Evolutionary conservation across 2,329 filamentous ascomycete genomes (phyloP).

Genomic region (Colletotrichum brevisporum): DNA sequence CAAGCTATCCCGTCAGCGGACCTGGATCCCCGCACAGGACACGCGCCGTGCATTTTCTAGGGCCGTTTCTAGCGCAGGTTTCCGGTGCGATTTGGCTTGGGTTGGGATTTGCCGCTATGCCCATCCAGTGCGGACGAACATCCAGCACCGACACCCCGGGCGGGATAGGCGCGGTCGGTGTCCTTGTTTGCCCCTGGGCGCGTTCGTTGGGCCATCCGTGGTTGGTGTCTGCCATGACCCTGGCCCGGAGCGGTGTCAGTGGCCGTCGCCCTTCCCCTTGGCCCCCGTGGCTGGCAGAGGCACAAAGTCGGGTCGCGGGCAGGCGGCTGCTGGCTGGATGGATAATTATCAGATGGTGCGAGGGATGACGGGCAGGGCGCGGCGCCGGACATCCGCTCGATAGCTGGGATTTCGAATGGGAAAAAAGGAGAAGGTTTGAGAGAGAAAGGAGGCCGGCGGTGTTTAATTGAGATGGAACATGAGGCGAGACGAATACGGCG

Average conservation of each 20-base stretch:
- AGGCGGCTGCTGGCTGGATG: conserved; percentile 12
- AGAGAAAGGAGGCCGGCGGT: not conserved
- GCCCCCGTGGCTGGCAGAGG: conserved; percentile 3
- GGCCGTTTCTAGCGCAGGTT: conserved; percentile 32
- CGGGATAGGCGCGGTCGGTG: conserved; percentile 17
- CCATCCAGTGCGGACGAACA: not conserved
- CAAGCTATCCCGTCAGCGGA: conserved; percentile 34
- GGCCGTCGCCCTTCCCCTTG: not conserved
- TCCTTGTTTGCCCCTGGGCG: conserved; percentile 19
- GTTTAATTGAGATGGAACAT: conserved; percentile 19
- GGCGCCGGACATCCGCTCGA: conserved; percentile 14
- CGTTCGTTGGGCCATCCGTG: conserved; percentile 21
- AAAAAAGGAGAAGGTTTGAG: not conserved
- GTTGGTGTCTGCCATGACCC: conserved; percentile 29
- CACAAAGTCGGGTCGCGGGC: conserved; percentile 13
- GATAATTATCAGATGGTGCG: conserved; percentile 12
- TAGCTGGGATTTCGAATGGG: conserved; percentile 6
- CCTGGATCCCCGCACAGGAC: conserved; percentile 36
- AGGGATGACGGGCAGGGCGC: conserved; percentile 20
- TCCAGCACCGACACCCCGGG: conserved; percentile 2
- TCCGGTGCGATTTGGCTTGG: conserved; percentile 29
- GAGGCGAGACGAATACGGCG: conserved; percentile 35
- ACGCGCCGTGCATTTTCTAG: conserved; percentile 37
- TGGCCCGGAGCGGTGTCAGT: conserved; percentile 23
- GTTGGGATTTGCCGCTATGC: conserved; percentile 10